Conservation (phyloP, 306 rosid genomes). For the Alnus rubra region DNA sequence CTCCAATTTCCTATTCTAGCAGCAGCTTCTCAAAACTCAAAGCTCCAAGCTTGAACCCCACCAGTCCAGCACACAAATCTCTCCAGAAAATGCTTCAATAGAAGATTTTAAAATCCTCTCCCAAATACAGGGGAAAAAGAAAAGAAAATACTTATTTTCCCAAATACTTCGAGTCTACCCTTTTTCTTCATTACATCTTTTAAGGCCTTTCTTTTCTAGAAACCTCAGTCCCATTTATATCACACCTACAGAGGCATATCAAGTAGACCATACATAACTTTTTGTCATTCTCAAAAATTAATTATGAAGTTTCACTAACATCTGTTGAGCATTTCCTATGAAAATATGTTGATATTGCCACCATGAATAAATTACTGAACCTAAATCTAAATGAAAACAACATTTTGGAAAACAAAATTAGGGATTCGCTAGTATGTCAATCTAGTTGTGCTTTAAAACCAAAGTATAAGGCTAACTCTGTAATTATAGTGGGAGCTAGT, state of each 20-base stretch:
- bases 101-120: neutral
- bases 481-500: neutral
- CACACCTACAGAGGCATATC: too few relatives aligned
- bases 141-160: neutral
- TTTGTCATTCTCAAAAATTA: too few relatives aligned
- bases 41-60: neutral
- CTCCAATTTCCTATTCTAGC: neutral
- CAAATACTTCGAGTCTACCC: neutral
- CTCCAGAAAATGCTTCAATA: neutral
- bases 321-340: neutral
- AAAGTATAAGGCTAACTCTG: neutral
- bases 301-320: neutral
- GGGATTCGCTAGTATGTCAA: neutral
- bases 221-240: too few relatives aligned
- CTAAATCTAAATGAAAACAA: neutral
- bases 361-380: neutral
- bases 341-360: neutral
- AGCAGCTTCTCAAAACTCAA: neutral
- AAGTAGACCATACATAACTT: too few relatives aligned
- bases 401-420: too few relatives aligned
- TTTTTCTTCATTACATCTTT: neutral
- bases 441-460: neutral
- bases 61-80: neutral
- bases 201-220: neutral
- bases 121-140: neutral